Percentiles rank a stretch among this genome's conserved stretches.
Evolutionary conservation across 208 protist genomes (phyloP).

Genomic region (Trypanosoma vivax): DNA sequence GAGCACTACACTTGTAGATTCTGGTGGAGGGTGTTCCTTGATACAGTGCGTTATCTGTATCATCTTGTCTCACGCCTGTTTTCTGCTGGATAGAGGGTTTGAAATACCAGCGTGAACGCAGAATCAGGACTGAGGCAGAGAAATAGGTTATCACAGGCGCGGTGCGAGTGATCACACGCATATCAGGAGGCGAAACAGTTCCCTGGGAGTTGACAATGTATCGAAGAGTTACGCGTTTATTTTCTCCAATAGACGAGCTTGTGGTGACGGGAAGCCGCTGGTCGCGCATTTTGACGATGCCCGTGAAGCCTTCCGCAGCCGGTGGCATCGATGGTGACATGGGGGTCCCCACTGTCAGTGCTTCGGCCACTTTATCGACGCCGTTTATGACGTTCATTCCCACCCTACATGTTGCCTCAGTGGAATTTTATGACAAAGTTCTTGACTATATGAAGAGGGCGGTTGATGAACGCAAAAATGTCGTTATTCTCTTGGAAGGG

Average conservation of each 20-base stretch:
- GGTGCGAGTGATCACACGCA: too few species aligned
- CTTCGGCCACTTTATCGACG: background rate
- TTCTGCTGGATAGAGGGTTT: too few species aligned
- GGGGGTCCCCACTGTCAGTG: conserved; percentile 3
- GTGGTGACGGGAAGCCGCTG: conserved; percentile 77
- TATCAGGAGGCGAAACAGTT: background rate
- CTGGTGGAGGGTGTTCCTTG: too few species aligned
- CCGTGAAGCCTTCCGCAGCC: conserved; percentile 21
- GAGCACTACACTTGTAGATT: too few species aligned
- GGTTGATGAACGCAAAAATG: conserved; percentile 46
- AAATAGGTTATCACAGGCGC: too few species aligned
- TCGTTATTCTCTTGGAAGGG: conserved; percentile 81
- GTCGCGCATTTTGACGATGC: conserved; percentile 56
- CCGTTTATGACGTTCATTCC: conserved; percentile 80
- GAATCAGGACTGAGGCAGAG: too few species aligned
- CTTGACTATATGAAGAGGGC: conserved; percentile 80
- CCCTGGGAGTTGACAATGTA: conserved; percentile 19
- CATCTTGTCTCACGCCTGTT: too few species aligned
- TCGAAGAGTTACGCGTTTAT: conserved; percentile 27
- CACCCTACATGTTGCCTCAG: conserved; percentile 76
- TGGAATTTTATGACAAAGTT: conserved; percentile 79
- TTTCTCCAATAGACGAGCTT: conserved; percentile 69
- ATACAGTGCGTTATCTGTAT: too few species aligned
- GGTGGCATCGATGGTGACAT: conserved; percentile 27
- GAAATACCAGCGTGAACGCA: too few species aligned